Conservation (phyloP, 306 rosid species). For the Citrullus mucosospermus region DNA sequence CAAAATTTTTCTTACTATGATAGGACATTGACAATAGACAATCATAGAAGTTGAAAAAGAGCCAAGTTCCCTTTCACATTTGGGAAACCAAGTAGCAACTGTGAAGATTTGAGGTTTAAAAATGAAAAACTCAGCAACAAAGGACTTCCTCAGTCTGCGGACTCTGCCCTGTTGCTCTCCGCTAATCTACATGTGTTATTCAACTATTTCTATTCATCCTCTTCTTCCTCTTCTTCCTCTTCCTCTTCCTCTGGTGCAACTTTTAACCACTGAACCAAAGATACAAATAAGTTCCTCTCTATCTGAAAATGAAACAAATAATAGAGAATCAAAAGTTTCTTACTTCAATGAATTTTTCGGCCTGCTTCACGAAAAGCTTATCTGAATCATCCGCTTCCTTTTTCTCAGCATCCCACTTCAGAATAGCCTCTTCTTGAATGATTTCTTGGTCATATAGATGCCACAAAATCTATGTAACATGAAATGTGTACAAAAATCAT, state of each 20-base stretch:
- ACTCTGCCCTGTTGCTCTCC: neutral
- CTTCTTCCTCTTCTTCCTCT: conserved; percentile 22
- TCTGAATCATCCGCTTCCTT: conserved; percentile 69
- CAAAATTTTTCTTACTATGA: neutral
- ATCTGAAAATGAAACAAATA: neutral
- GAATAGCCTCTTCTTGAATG: conserved; percentile 74
- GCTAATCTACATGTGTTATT: neutral
- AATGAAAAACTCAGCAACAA: neutral
- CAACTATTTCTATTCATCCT: conserved; percentile 16
- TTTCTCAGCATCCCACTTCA: conserved; percentile 88
- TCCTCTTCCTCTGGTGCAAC: conserved; percentile 70
- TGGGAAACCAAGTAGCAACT: neutral
- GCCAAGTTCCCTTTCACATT: neutral
- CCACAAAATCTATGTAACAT: conserved; percentile 43
- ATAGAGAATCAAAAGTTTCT: neutral
- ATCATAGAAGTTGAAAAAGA: neutral
- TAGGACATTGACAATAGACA: neutral
- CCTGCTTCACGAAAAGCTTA: conserved; percentile 62
- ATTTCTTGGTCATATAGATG: conserved; percentile 60
- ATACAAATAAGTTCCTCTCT: neutral
- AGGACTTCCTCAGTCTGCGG: neutral
- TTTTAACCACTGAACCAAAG: conserved; percentile 59
- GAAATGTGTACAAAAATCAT: neutral
- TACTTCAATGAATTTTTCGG: conserved; percentile 63
- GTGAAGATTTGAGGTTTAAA: neutral